Conservation (phyloP, 306 rosid genomes). For the Cucurbita ficifolia region DNA sequence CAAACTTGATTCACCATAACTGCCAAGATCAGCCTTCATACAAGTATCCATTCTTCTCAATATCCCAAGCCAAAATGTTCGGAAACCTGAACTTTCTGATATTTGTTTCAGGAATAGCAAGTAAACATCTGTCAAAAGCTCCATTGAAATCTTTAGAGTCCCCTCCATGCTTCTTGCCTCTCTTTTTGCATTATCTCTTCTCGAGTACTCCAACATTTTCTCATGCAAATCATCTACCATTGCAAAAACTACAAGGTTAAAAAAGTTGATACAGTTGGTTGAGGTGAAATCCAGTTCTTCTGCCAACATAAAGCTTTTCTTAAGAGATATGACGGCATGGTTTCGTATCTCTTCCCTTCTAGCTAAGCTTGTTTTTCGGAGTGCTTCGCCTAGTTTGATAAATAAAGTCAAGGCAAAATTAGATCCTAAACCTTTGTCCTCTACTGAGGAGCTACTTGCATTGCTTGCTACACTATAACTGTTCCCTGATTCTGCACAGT, state of each 20-base stretch:
- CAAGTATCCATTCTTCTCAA: constrained; percentile 91
- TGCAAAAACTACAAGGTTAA: constrained; percentile 61
- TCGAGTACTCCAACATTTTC: constrained; percentile 82
- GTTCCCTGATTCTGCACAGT: constrained; percentile 41
- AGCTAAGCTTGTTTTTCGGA: constrained; percentile 58
- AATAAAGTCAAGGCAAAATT: constrained; percentile 44
- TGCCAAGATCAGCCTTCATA: constrained; percentile 78
- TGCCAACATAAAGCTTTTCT: constrained; percentile 45
- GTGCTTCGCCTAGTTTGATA: constrained; percentile 69
- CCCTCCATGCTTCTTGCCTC: constrained; percentile 93
- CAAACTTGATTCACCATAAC: constrained; percentile 42
- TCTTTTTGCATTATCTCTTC: constrained; percentile 70
- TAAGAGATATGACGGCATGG: constrained; percentile 58
- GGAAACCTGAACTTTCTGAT: constrained; percentile 35
- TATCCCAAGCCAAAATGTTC: constrained; percentile 76
- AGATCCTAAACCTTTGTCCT: constrained; percentile 37
- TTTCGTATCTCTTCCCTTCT: constrained; percentile 82
- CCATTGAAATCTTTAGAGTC: constrained; percentile 66
- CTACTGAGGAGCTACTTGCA: constrained; percentile 40
- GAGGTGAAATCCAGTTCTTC: constrained; percentile 50
- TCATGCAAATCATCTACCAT: constrained; percentile 91
- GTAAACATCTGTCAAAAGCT: constrained; percentile 53
- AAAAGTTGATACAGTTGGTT: constrained; percentile 40
- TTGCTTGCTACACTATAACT: constrained; percentile 29
- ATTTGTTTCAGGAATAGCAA: constrained; percentile 46